phyloP scores from a whole-genome alignment of 257 asterid genomes.

The Vinca minor region DNA sequence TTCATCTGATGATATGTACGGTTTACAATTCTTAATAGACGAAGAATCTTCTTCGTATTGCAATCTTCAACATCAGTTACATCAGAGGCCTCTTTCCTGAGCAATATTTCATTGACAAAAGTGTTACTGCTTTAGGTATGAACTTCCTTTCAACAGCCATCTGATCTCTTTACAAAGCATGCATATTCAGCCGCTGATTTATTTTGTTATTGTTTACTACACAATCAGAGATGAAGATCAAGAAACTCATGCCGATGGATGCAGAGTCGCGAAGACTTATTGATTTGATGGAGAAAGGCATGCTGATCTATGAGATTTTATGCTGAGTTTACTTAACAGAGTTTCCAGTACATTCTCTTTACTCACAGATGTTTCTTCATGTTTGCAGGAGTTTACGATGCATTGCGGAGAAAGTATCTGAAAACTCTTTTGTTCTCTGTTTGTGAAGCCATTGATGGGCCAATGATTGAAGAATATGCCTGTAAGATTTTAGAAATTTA shows the following conservation, averaged over 20 bases:
- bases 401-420: conserved; percentile 82
- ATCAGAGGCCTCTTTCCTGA: conserved; percentile 96
- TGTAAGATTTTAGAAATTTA: conserved; percentile 39
- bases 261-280: conserved; percentile 90
- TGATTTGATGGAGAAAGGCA: conserved; percentile 99
- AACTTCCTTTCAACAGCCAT: not conserved
- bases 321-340: conserved; percentile 5
- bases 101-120: conserved; percentile 81
- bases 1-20: not conserved
- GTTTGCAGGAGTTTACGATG: conserved; percentile 78
- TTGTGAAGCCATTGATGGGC: conserved; percentile 76
- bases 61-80: conserved; percentile 91
- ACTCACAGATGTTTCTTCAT: conserved; percentile 12
- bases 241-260: conserved; percentile 98
- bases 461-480: conserved; percentile 85
- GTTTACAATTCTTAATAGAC: conserved; percentile 40
- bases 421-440: conserved; percentile 80
- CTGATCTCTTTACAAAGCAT: not conserved
- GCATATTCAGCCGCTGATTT: conserved; percentile 1
- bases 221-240: conserved; percentile 77
- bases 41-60: conserved; percentile 85
- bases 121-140: conserved; percentile 88
- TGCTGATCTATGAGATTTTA: conserved; percentile 5
- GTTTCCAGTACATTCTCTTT: conserved; percentile 5
- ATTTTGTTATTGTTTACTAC: conserved; percentile 10